These are phyloP conservation scores for Paecilomyces sp. DNA, from an alignment of 2,329 filamentous ascomycete species.

Conservation along the genomic window DNA sequence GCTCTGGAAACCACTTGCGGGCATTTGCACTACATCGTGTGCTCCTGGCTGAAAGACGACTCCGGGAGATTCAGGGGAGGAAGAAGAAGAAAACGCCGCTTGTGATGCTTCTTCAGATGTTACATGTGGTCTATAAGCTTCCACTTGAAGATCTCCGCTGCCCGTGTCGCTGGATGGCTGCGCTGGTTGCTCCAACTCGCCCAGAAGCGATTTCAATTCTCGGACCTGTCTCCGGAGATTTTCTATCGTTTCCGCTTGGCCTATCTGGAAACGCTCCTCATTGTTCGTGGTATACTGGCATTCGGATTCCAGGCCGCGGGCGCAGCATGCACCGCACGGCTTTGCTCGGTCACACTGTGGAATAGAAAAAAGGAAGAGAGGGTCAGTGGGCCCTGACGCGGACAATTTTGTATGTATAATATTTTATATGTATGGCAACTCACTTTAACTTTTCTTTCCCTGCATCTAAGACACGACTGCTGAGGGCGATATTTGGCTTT, in stretches of 20 bases:
- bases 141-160: background rate
- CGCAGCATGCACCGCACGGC: slow-evolving; percentile 19
- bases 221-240: slow-evolving; percentile 17
- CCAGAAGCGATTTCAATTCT: slow-evolving; percentile 4
- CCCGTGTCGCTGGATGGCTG: background rate
- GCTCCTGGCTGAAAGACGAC: background rate
- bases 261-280: slow-evolving; percentile 58
- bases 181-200: slow-evolving; percentile 1
- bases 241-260: slow-evolving; percentile 42
- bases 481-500: slow-evolving; percentile 19
- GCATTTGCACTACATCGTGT: background rate
- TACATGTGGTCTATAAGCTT: background rate
- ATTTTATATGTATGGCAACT: background rate
- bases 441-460: slow-evolving; percentile 23
- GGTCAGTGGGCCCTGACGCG: background rate
- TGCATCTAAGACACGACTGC: slow-evolving; percentile 21
- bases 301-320: slow-evolving; percentile 18
- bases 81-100: background rate
- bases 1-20: background rate
- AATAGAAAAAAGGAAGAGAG: background rate
- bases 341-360: slow-evolving; percentile 20
- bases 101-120: background rate
- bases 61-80: background rate
- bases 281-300: slow-evolving; percentile 21
- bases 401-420: background rate